phyloP scores from a whole-genome alignment of 2,329 filamentous ascomycete genomes.

The Emericellopsis cladophorae region DNA sequence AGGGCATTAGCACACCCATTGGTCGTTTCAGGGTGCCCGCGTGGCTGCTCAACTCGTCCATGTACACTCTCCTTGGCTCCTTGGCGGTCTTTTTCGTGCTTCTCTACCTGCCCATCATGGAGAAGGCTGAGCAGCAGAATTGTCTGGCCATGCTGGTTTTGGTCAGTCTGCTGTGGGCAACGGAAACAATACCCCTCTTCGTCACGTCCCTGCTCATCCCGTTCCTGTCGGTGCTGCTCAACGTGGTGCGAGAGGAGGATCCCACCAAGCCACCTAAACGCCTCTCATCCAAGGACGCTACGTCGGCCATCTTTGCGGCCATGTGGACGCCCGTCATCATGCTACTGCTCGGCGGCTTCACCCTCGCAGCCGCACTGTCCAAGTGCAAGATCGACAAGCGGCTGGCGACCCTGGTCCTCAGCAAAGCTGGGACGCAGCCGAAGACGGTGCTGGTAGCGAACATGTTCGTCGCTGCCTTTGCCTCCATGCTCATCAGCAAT shows the following conservation, averaged over 20 bases:
- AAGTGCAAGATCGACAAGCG: conserved; percentile 98
- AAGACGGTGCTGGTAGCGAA: conserved; percentile 86
- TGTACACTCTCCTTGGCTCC: conserved; percentile 62
- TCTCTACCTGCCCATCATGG: conserved; percentile 69
- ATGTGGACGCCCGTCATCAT: conserved; percentile 99
- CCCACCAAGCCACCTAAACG: conserved; percentile 44
- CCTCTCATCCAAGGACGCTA: conserved; percentile 68
- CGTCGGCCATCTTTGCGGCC: conserved; percentile 74
- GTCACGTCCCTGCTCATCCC: conserved; percentile 91
- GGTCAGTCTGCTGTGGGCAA: conserved; percentile 91
- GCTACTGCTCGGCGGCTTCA: conserved; percentile 91
- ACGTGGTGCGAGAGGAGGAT: conserved; percentile 69
- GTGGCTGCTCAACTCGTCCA: conserved; percentile 75
- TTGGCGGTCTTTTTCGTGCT: conserved; percentile 62
- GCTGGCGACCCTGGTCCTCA: conserved; percentile 89
- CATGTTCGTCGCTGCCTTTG: conserved; percentile 96
- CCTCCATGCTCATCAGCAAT: conserved; percentile 98
- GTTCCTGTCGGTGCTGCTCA: conserved; percentile 78
- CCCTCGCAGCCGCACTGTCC: conserved; percentile 83
- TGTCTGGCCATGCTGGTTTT: conserved; percentile 89
- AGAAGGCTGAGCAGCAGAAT: conserved; percentile 83
- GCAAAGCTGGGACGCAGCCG: conserved; percentile 87
- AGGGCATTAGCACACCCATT: conserved; percentile 66
- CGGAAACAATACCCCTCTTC: conserved; percentile 94
- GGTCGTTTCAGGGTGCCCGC: conserved; percentile 63